Conservation (phyloP, 768 basidiomycete species). For the Pluteus cervinus region DNA sequence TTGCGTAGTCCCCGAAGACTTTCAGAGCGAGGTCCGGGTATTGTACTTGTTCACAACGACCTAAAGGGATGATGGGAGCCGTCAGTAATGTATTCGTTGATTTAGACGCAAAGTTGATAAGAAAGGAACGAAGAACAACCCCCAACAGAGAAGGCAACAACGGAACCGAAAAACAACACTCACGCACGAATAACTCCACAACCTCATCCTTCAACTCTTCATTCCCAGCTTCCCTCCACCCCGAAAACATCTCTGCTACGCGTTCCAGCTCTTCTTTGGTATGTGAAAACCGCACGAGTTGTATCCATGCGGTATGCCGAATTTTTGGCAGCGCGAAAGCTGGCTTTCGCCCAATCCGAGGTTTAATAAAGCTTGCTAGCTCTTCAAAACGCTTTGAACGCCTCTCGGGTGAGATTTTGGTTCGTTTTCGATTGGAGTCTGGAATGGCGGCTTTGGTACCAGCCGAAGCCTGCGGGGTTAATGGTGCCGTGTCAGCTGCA, state of each 20-base stretch:
- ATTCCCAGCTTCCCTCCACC: constrained; percentile 41
- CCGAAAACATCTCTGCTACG: constrained; percentile 40
- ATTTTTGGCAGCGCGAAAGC: constrained; percentile 26
- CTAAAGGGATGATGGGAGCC: constrained; percentile 22
- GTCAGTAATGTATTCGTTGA: too few relatives aligned
- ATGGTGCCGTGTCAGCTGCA: constrained; percentile 6
- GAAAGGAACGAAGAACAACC: constrained; percentile 1
- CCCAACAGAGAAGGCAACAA: background rate
- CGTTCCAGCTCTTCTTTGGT: constrained; percentile 43
- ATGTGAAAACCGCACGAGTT: constrained; percentile 44
- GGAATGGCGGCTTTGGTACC: constrained; percentile 2
- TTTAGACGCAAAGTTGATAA: background rate
- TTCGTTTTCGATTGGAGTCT: constrained; percentile 10
- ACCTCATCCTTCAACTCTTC: constrained; percentile 30
- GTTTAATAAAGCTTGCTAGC: constrained; percentile 27
- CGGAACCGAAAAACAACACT: constrained; percentile 17
- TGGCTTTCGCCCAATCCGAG: constrained; percentile 35
- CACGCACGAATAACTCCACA: constrained; percentile 49
- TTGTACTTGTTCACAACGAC: constrained; percentile 53
- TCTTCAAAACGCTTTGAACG: constrained; percentile 27
- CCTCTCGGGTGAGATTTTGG: constrained; percentile 22
- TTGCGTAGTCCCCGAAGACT: constrained; percentile 56
- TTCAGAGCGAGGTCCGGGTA: constrained; percentile 52
- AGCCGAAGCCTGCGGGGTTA: background rate
- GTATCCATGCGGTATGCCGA: constrained; percentile 41